phyloP scores from a whole-genome alignment of 2,329 filamentous ascomycete species.

The Monosporascus cannonballus region DNA sequence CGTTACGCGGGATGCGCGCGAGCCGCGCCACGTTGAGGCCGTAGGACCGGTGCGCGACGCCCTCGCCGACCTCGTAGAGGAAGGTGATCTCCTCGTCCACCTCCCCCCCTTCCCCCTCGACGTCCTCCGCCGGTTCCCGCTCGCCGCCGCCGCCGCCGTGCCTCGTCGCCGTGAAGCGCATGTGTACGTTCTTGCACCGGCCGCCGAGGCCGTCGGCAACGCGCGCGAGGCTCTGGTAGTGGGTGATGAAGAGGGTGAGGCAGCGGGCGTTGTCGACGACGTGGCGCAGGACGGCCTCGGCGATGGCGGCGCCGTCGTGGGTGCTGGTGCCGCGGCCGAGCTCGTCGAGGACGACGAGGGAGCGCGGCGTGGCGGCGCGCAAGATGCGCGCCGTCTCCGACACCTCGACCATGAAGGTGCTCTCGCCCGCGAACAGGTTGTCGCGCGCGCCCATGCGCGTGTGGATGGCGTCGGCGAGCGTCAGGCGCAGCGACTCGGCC shows the following conservation, averaged over 20 bases:
- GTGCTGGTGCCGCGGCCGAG: conserved; percentile 89
- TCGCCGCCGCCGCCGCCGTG: conserved; percentile 14
- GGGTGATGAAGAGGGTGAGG: conserved; percentile 91
- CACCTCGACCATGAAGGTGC: conserved; percentile 97
- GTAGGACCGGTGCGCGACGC: conserved; percentile 89
- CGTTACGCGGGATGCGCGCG: conserved; percentile 69
- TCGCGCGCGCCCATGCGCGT: conserved; percentile 95
- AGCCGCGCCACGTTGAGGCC: conserved; percentile 88
- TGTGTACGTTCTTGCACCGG: conserved; percentile 80
- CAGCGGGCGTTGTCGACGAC: conserved; percentile 69
- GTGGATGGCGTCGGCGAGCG: conserved; percentile 84
- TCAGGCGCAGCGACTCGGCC: conserved; percentile 65
- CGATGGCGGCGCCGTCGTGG: conserved; percentile 93
- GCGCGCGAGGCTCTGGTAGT: conserved; percentile 79
- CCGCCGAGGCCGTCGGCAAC: conserved; percentile 63
- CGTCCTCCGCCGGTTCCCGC: conserved; percentile 20
- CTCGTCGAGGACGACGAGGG: conserved; percentile 89
- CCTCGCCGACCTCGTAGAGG: conserved; percentile 84
- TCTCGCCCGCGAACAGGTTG: conserved; percentile 91
- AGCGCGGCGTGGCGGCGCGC: conserved; percentile 77
- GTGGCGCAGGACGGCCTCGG: conserved; percentile 82
- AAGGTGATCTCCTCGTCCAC: conserved; percentile 82
- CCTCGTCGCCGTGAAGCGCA: conserved; percentile 63
- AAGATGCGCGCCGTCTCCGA: conserved; percentile 89
- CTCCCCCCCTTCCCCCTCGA: conserved; percentile 29